Evolutionary conservation across 2,329 filamentous ascomycete genomes (phyloP).

Genomic region (Microcera coccophila): DNA sequence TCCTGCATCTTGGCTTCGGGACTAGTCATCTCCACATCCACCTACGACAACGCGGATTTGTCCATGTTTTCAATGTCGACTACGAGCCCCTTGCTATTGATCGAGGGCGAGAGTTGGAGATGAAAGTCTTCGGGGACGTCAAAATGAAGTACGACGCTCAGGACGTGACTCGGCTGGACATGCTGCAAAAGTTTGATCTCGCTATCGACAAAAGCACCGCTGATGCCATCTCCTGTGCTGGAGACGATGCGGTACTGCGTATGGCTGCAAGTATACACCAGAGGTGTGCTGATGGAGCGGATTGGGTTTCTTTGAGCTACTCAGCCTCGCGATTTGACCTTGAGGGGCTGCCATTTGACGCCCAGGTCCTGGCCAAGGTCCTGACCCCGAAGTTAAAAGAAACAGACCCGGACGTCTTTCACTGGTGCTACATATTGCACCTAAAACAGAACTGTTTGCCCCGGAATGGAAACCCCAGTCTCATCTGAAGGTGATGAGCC

Average conservation of each 20-base stretch:
- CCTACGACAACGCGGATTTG: conserved; percentile 41
- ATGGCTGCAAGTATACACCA: conserved; percentile 38
- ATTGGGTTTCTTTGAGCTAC: conserved; percentile 49
- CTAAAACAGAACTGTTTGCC: conserved; percentile 27
- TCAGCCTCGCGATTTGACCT: conserved; percentile 40
- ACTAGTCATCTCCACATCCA: conserved; percentile 49
- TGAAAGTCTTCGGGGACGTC: conserved; percentile 41
- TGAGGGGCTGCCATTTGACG: conserved; percentile 37
- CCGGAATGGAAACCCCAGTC: too few species aligned
- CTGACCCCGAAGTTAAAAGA: conserved; percentile 37
- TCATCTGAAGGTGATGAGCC: too few species aligned
- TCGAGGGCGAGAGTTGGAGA: conserved; percentile 40
- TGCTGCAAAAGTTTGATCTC: conserved; percentile 35
- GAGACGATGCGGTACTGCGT: conserved; percentile 32
- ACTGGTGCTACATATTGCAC: conserved; percentile 44
- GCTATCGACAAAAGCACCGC: conserved; percentile 49
- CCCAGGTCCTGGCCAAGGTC: conserved; percentile 40
- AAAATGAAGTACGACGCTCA: conserved; percentile 41
- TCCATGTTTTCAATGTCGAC: conserved; percentile 45
- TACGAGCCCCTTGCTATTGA: conserved; percentile 47
- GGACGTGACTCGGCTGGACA: conserved; percentile 40
- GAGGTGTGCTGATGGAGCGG: conserved; percentile 34
- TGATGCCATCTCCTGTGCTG: conserved; percentile 47
- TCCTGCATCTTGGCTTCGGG: conserved; percentile 47
- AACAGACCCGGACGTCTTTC: conserved; percentile 45